Base-by-base conservation (phyloP, 179 eudicot genomes). In the Camellia oleifera region DNA sequence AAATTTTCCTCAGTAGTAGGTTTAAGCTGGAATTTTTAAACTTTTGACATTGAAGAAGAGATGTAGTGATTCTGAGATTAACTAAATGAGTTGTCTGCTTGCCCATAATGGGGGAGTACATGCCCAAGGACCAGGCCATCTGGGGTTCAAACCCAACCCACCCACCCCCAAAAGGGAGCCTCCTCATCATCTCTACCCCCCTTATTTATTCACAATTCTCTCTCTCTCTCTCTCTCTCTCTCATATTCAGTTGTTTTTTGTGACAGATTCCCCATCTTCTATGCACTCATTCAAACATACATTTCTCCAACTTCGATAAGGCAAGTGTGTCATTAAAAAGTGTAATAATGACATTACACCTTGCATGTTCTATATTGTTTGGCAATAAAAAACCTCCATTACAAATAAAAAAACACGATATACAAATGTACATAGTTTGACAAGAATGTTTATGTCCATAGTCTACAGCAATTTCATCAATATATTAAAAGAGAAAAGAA, bases 331-430 rank as follows among this genome's bases (percentile, higher is more conserved):
- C 63, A 48, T 52, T 68, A 17, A 15, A 53, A 56, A 6, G 62
- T 66, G 20, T 66, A 77, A 32, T 77, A 14, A 66, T 65, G 52
- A 66, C 52, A 66, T 77, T 40, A 18, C 46, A 23, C 71, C 61
- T 32, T 64, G 61, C 65, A 74, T 58, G 52, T 74, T 74, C 50
- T 40, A 57, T 2, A 32, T 1, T 32, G 40, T 32, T 32, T 32
- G 40, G 40, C 40, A 32, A 32, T 32, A 32, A 32, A 32, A 32
- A 32, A 32, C 2, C 2, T 32, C 40, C 40, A 32, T 32, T 32
- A 32, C 40, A 32, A 32, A 32, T 32, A 32, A 32, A 32, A 32
- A 32, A 32, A 32, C 40, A 1, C 40, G 40, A 32, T 32, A 1
- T 32, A 32, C 40, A 32, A 32, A 32, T 32, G 40, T 32, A 32